These are phyloP conservation scores for Malus hybrid DNA, from an alignment of 331 rosid species.

Conservation along the genomic window DNA sequence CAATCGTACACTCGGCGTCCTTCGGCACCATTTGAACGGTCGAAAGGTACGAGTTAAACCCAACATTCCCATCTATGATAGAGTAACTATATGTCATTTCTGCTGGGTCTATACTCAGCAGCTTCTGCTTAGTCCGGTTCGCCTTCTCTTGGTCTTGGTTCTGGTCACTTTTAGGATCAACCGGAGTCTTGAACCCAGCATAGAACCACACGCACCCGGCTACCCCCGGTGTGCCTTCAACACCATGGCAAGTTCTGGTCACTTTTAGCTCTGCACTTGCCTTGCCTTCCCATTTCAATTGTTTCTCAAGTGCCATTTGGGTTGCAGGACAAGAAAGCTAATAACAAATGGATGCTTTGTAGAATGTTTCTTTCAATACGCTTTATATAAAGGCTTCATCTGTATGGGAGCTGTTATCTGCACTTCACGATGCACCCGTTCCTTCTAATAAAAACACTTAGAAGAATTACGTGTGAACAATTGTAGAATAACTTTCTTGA, in stretches of 20 bases:
- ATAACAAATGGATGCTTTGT: background rate
- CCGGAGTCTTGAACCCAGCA: slow-evolving; percentile 50
- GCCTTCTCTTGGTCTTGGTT: background rate
- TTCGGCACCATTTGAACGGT: slow-evolving; percentile 15
- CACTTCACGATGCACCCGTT: too few relatives aligned
- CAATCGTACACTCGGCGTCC: slow-evolving; percentile 27
- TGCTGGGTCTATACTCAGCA: slow-evolving; percentile 35
- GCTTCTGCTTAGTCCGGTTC: slow-evolving; percentile 62
- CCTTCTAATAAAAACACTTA: too few relatives aligned
- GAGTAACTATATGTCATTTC: slow-evolving; percentile 17
- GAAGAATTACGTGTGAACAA: too few relatives aligned
- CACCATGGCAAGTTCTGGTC: slow-evolving; percentile 23
- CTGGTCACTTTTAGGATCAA: background rate
- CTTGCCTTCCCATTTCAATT: slow-evolving; percentile 42
- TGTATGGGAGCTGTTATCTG: background rate
- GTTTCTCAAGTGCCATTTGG: slow-evolving; percentile 7
- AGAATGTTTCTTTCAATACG: background rate
- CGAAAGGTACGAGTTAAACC: slow-evolving; percentile 39
- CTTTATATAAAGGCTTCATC: background rate
- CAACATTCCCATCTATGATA: slow-evolving; percentile 51
- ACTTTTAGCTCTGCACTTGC: slow-evolving; percentile 19
- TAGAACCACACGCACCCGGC: slow-evolving; percentile 58
- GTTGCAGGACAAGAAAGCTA: background rate
- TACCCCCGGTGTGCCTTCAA: slow-evolving; percentile 38
- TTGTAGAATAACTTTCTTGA: too few relatives aligned